phyloP scores from a whole-genome alignment of 805 yeast species.

The Hanseniaspora pseudoguilliermondii region DNA sequence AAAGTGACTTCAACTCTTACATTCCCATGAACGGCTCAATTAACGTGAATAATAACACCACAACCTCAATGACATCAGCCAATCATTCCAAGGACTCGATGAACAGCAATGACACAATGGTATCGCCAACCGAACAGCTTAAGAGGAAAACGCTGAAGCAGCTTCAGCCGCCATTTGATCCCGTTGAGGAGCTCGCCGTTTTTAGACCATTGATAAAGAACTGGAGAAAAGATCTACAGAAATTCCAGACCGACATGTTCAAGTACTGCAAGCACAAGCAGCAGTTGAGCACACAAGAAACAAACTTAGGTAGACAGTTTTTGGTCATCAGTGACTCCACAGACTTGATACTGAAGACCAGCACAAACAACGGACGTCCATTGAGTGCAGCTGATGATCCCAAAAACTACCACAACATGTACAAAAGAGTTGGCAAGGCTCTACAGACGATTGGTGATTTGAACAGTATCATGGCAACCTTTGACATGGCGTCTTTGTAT shows the following conservation, averaged over 20 bases:
- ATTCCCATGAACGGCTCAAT: slow-evolving; percentile 23
- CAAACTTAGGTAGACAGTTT: slow-evolving; percentile 34
- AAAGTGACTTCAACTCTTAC: slow-evolving; percentile 51
- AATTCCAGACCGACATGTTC: slow-evolving; percentile 44
- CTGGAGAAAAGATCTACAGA: slow-evolving; percentile 46
- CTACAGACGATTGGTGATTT: slow-evolving; percentile 62
- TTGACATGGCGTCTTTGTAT: slow-evolving; percentile 60
- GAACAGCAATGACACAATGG: slow-evolving; percentile 33
- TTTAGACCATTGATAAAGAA: slow-evolving; percentile 80
- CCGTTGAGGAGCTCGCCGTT: slow-evolving; percentile 62
- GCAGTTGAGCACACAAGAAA: slow-evolving; percentile 43
- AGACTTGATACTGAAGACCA: background rate
- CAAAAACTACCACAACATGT: slow-evolving; percentile 34
- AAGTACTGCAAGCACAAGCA: slow-evolving; percentile 36
- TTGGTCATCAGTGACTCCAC: slow-evolving; percentile 20
- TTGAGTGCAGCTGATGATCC: slow-evolving; percentile 8
- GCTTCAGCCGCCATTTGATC: slow-evolving; percentile 83
- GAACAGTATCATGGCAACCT: slow-evolving; percentile 55
- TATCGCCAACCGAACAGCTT: slow-evolving; percentile 70
- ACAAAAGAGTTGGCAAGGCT: slow-evolving; percentile 65
- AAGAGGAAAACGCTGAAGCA: slow-evolving; percentile 85
- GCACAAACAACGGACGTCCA: background rate
- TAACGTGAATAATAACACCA: slow-evolving; percentile 6
- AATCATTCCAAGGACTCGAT: slow-evolving; percentile 40
- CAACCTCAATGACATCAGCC: slow-evolving; percentile 10